Evolutionary conservation across 2,329 filamentous ascomycete species (phyloP), one percentile per base, ranked within the genome.

Genomic region (Xylariales sp.): DNA sequence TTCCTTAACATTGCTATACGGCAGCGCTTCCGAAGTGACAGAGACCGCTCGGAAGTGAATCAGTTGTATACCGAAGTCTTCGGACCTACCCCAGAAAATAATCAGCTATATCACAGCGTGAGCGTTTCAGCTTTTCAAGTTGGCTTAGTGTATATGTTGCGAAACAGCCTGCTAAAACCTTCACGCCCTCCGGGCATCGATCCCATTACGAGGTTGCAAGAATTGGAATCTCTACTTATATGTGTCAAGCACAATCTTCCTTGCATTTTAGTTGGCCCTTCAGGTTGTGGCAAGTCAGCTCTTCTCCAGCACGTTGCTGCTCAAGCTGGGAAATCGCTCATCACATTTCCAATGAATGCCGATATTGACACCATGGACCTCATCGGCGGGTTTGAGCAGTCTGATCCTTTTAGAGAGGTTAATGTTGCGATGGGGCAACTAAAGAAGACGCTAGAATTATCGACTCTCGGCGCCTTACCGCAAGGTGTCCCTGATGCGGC

Each of bases 291-390:
- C 34, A 99, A 99, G 80, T 95, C 93, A 1, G 87, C 88, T 5
- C 84, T 97, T 5, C 82, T 99, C 14, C 87, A 91, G 67, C 90
- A 95, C 70, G 85, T 97, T 34, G 94, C 96, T n/a, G 90, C 91
- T 12, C 81, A 91, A 30, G 88, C 89, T 49, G 96, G 96, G 30
- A 91, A 91, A 63, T 85, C 89, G 1, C 83, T 98, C 3, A 87
- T 94, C 39, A 91, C 93, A 16, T 93, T 98, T 74, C 90, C 94
- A 0, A 89, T 99, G 81, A 99, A 97, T 77, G 91, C 94, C 6
- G 97, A 99, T 74, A 92, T 97, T 52, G 96, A 99, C 78, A 94
- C 95, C 0, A 97, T 97, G 90, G 96, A 99, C 80, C 88, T 99
- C 64, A 93, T 99, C 64, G 96, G 96, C 75, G 96, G 96, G 0